Percentiles rank a stretch among this genome's conserved stretches.
phyloP scores from a whole-genome alignment of 2,329 filamentous ascomycete genomes.

The Mycocentrospora acerina region DNA sequence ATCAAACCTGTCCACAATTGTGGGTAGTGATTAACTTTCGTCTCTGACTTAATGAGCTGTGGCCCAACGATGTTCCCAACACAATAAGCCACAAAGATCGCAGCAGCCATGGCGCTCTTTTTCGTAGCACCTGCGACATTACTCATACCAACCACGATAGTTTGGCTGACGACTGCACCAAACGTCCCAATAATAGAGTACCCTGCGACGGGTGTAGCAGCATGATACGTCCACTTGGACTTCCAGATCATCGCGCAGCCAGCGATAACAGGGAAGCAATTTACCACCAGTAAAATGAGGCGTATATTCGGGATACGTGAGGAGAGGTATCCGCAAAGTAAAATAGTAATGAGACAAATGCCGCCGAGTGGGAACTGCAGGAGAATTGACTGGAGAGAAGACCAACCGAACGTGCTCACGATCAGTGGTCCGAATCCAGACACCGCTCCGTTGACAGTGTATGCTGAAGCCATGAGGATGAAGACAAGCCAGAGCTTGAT shows the following conservation, averaged over 20 bases:
- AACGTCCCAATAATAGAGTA: slow-evolving; percentile 75
- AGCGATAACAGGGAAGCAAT: slow-evolving; percentile 72
- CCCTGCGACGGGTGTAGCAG: slow-evolving; percentile 66
- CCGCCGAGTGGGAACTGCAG: slow-evolving; percentile 74
- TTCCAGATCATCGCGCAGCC: slow-evolving; percentile 77
- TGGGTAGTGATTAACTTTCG: slow-evolving; percentile 67
- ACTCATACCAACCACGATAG: slow-evolving; percentile 59
- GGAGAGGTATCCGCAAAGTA: slow-evolving; percentile 65
- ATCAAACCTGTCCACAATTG: slow-evolving; percentile 71
- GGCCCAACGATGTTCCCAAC: slow-evolving; percentile 77
- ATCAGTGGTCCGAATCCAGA: slow-evolving; percentile 42
- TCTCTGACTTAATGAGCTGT: slow-evolving; percentile 68
- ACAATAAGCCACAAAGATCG: slow-evolving; percentile 74
- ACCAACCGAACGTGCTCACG: slow-evolving; percentile 47
- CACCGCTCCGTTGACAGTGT: slow-evolving; percentile 56
- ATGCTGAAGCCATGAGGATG: slow-evolving; percentile 51
- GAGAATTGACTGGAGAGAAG: slow-evolving; percentile 38
- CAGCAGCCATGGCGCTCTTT: slow-evolving; percentile 73
- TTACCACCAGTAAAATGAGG: slow-evolving; percentile 64
- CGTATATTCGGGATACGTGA: slow-evolving; percentile 63
- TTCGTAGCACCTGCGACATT: slow-evolving; percentile 78
- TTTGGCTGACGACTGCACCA: slow-evolving; percentile 67
- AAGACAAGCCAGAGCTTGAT: slow-evolving; percentile 47
- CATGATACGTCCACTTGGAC: slow-evolving; percentile 62
- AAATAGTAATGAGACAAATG: slow-evolving; percentile 67